Evolutionary conservation across 192 early-diverging fungal genomes (phyloP).

Genomic region (Geranomyces variabilis): DNA sequence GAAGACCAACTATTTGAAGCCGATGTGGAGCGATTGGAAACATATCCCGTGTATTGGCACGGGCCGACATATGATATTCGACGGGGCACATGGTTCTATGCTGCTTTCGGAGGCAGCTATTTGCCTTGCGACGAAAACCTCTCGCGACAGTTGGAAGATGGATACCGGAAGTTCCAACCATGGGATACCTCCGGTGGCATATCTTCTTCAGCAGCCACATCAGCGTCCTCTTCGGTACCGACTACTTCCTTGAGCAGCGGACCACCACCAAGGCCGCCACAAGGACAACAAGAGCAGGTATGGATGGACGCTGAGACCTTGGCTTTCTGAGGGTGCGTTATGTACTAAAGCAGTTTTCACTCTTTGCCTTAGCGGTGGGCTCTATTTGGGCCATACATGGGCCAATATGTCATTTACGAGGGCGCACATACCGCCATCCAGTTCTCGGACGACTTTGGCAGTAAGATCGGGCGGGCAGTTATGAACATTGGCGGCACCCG

Average conservation of each 20-base stretch:
- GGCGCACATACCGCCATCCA: constrained; percentile 66
- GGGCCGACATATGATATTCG: constrained; percentile 81
- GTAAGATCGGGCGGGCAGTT: constrained; percentile 66
- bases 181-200: constrained; percentile 40
- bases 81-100: constrained; percentile 83
- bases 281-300: constrained; percentile 3
- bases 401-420: constrained; percentile 74
- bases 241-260: constrained; percentile 9
- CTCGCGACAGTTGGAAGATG: constrained; percentile 77
- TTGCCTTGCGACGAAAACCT: constrained; percentile 83
- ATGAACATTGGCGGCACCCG: constrained; percentile 71
- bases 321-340: no score
- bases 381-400: constrained; percentile 77
- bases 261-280: constrained; percentile 2
- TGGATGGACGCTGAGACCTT: neutral
- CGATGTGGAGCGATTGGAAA: constrained; percentile 67
- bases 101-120: constrained; percentile 63
- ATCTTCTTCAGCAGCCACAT: constrained; percentile 6
- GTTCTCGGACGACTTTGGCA: constrained; percentile 60
- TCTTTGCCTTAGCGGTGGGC: constrained; percentile 64
- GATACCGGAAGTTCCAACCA: constrained; percentile 72
- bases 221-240: constrained; percentile 21
- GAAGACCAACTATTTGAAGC: constrained; percentile 84
- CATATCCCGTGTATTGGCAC: constrained; percentile 79
- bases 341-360: neutral